phyloP scores from a whole-genome alignment of 2,329 filamentous ascomycete genomes.

The Dactylonectria estremocensis region DNA sequence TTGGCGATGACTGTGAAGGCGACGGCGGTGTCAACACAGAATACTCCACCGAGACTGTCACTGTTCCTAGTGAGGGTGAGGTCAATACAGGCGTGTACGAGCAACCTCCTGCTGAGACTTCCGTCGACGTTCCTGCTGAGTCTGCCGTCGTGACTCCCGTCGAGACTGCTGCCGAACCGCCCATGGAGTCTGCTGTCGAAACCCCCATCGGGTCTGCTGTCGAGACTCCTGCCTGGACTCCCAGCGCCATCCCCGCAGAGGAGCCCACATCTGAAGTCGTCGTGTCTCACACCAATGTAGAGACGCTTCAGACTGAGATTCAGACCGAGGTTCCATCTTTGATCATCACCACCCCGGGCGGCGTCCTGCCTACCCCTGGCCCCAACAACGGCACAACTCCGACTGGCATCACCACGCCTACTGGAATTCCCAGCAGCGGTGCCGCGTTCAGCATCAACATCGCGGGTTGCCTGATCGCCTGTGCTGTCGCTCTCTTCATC shows the following conservation, averaged over 20 bases:
- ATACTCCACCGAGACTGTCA: constrained; percentile 32
- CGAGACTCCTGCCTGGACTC: background rate
- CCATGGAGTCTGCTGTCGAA: background rate
- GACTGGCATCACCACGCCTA: constrained; percentile 13
- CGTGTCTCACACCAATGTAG: background rate
- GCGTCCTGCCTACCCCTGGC: background rate
- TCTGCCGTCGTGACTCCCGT: background rate
- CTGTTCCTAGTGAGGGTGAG: constrained; percentile 19
- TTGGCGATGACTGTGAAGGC: constrained; percentile 47
- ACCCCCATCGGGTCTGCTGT: constrained; percentile 9
- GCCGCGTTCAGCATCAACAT: constrained; percentile 36
- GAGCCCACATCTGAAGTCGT: background rate
- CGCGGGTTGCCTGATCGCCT: constrained; percentile 43
- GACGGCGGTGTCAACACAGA: constrained; percentile 43
- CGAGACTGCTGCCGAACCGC: background rate
- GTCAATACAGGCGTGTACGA: constrained; percentile 16
- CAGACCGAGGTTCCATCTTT: constrained; percentile 13
- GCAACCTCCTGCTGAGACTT: constrained; percentile 12
- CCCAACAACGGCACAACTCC: constrained; percentile 23
- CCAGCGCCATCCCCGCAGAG: background rate
- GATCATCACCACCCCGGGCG: constrained; percentile 1
- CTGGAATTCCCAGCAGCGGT: constrained; percentile 34
- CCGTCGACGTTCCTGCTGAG: background rate
- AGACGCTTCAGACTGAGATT: constrained; percentile 6
- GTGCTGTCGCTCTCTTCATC: constrained; percentile 40